Percentiles rank a stretch among this genome's conserved stretches.
Evolutionary conservation across 176 grass and related monocot species (phyloP).

Genomic region (Hsuehochloa calcarea): DNA sequence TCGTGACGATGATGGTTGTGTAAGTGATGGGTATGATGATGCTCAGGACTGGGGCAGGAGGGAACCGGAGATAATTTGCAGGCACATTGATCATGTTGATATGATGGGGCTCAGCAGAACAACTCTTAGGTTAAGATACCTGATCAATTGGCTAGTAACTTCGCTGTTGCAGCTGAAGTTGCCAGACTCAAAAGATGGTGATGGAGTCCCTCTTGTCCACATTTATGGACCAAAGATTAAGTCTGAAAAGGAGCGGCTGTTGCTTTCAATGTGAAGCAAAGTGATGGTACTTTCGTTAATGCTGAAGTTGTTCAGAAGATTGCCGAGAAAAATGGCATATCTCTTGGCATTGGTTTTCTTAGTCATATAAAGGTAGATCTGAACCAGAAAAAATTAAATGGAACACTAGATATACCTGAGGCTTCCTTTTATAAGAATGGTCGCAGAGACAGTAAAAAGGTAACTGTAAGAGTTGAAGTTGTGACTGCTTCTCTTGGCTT

Average conservation of each 20-base stretch:
- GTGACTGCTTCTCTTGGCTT: conserved; percentile 96
- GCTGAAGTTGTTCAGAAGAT: conserved; percentile 96
- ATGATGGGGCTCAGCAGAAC: conserved; percentile 97
- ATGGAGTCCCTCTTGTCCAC: conserved; percentile 60
- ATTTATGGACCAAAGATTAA: conserved; percentile 99
- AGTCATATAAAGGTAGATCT: conserved; percentile 77
- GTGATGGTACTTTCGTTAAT: conserved; percentile 58
- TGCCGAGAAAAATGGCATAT: conserved; percentile 88
- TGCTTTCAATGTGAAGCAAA: conserved; percentile 94
- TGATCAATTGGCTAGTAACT: conserved; percentile 97
- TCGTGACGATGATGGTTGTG: conserved; percentile 46
- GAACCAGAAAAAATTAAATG: conserved; percentile 63
- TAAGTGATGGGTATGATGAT: conserved; percentile 72
- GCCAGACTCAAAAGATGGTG: conserved; percentile 47
- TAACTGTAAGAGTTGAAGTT: conserved; percentile 78
- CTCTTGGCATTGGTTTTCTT: conserved; percentile 87
- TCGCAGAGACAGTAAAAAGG: conserved; percentile 63
- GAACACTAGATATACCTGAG: conserved; percentile 45
- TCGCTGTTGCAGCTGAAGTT: conserved; percentile 83
- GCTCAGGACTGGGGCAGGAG: conserved; percentile 73
- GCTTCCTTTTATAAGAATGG: conserved; percentile 57
- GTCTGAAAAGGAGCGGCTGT: conserved; percentile 94
- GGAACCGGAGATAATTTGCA: conserved; percentile 94
- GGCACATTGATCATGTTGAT: conserved; percentile 96
- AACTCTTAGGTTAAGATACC: conserved; percentile 81